Conservation (phyloP, 768 basidiomycete genomes). For the Candolleomyces aberdarensis region DNA sequence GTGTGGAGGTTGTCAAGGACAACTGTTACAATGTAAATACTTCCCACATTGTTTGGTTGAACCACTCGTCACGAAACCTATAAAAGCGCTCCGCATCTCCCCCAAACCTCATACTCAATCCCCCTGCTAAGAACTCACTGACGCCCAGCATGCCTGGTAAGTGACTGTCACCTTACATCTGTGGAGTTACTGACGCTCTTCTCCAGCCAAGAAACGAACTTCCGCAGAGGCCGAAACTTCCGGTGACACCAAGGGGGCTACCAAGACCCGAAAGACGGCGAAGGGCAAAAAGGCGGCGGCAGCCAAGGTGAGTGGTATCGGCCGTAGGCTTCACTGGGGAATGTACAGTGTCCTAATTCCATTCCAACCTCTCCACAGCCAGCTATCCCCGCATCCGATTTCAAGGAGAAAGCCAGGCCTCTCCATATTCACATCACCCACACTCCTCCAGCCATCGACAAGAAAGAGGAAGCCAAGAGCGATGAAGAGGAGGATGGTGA, state of each 20-base stretch:
- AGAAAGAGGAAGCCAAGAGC: conserved; percentile 10
- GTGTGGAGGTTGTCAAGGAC: conserved; percentile 5
- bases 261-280: conserved; percentile 7
- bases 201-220: conserved; percentile 6
- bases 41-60: too few species aligned
- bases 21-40: too few species aligned
- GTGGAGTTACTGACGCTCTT: not conserved
- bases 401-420: conserved; percentile 66
- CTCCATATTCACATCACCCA: conserved; percentile 67
- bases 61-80: conserved; percentile 1
- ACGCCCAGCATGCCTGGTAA: not conserved
- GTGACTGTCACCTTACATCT: not conserved
- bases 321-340: not conserved
- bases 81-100: not conserved
- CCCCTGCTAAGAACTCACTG: not conserved
- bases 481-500: conserved; percentile 6
- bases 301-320: not conserved
- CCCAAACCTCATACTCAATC: not conserved
- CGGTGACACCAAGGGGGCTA: not conserved
- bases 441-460: conserved; percentile 47
- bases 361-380: not conserved
- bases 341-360: not conserved
- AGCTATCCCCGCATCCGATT: conserved; percentile 38
- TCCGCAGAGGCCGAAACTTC: conserved; percentile 1
- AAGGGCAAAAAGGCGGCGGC: conserved; percentile 6